Conservation (phyloP, 176 grass and related monocot species). For the Triticum dicoccoides region DNA sequence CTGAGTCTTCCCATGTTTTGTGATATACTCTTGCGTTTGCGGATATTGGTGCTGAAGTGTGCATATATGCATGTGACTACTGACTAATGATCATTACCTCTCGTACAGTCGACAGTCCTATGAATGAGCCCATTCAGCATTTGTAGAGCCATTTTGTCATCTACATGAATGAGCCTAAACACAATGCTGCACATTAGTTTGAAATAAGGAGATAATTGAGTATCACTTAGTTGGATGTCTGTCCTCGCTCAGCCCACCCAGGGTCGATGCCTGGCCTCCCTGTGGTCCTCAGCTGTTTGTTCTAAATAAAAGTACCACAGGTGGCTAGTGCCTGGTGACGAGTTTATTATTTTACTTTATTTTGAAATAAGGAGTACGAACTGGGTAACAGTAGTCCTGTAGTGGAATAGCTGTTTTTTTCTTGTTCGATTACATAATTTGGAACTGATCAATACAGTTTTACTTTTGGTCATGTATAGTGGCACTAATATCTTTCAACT, state of each 20-base stretch:
- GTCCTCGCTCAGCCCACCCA: not conserved
- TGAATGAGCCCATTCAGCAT: not conserved
- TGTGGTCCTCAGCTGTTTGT: not conserved
- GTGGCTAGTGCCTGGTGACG: not conserved
- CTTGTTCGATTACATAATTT: not conserved
- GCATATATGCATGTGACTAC: not conserved
- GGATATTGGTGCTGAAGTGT: not conserved
- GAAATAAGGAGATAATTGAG: not conserved
- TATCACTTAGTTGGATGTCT: not conserved
- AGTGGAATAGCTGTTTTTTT: not conserved
- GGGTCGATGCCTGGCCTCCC: not conserved
- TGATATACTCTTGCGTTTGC: not conserved
- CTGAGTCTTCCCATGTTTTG: not conserved
- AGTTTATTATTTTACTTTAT: not conserved
- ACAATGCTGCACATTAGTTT: not conserved
- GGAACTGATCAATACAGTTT: not conserved
- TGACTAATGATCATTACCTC: not conserved
- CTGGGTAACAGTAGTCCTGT: not conserved
- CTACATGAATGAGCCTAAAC: not conserved
- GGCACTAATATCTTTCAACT: not conserved
- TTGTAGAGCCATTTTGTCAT: constrained; percentile 3
- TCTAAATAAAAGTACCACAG: not conserved
- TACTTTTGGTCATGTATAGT: not conserved
- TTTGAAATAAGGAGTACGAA: not conserved
- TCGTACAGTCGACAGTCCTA: not conserved